Percentiles rank a stretch among this genome's conserved stretches.
These are phyloP conservation scores for Corynascus novoguineensis DNA, from an alignment of 495 filamentous ascomycete species.

Conservation along the genomic window DNA sequence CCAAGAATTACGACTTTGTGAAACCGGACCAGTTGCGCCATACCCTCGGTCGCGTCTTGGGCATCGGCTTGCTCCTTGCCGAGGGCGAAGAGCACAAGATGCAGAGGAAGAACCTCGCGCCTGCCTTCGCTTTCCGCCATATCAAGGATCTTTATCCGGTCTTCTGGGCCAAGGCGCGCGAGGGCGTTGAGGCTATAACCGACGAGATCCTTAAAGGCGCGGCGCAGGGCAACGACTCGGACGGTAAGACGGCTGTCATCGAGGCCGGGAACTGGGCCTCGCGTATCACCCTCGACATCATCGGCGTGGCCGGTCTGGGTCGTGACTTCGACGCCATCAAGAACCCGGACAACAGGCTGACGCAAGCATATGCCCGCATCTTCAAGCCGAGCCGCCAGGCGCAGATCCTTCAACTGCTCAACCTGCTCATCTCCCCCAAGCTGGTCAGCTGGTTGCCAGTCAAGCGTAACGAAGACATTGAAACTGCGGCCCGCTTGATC, in stretches of 20 bases:
- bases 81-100: slow-evolving; percentile 83
- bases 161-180: slow-evolving; percentile 68
- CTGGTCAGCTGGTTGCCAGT: slow-evolving; percentile 54
- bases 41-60: slow-evolving; percentile 59
- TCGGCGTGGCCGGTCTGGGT: slow-evolving; percentile 75
- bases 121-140: slow-evolving; percentile 80
- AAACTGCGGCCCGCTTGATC: slow-evolving; percentile 51
- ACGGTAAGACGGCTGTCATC: slow-evolving; percentile 43
- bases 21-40: slow-evolving; percentile 59
- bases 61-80: slow-evolving; percentile 70
- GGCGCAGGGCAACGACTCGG: slow-evolving; percentile 36
- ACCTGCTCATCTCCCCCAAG: slow-evolving; percentile 45
- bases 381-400: slow-evolving; percentile 44
- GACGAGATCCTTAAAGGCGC: slow-evolving; percentile 23
- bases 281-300: slow-evolving; percentile 79
- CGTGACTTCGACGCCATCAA: slow-evolving; percentile 69
- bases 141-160: slow-evolving; percentile 79
- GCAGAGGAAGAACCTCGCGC: slow-evolving; percentile 74
- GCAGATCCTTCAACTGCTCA: slow-evolving; percentile 41
- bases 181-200: slow-evolving; percentile 46
- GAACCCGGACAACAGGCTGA: slow-evolving; percentile 58
- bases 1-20: slow-evolving; percentile 71
- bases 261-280: slow-evolving; percentile 65
- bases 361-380: slow-evolving; percentile 57
- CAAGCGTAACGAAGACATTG: slow-evolving; percentile 58